Conservation (phyloP, 768 basidiomycete species). For the Rhizopogon roseolus region DNA sequence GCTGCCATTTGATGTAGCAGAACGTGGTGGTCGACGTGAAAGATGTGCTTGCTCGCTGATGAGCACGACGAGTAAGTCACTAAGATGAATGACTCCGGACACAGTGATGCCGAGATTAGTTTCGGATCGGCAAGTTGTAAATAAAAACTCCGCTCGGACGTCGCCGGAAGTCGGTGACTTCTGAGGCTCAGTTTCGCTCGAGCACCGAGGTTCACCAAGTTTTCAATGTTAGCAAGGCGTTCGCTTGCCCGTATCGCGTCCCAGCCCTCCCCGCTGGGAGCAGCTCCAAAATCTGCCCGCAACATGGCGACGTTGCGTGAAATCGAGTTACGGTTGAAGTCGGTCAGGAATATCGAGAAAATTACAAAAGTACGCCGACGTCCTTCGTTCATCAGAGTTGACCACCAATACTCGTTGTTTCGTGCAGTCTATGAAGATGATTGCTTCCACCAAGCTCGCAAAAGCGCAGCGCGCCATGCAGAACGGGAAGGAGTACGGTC, state of each 20-base stretch:
- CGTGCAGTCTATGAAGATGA: constrained; percentile 94
- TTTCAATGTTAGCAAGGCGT: constrained; percentile 46
- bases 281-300: constrained; percentile 48
- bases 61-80: constrained; percentile 8
- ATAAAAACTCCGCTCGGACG: constrained; percentile 23
- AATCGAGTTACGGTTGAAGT: constrained; percentile 94
- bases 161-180: constrained; percentile 32
- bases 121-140: constrained; percentile 18
- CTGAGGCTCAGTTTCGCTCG: constrained; percentile 11
- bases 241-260: constrained; percentile 38
- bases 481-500: constrained; percentile 87
- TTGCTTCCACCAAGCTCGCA: constrained; percentile 94
- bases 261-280: constrained; percentile 35
- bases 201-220: constrained; percentile 7
- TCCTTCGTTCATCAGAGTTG: constrained; percentile 8
- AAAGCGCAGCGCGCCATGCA: constrained; percentile 94
- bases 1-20: constrained; percentile 39
- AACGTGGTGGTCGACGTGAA: constrained; percentile 10
- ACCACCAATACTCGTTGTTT: constrained; percentile 3
- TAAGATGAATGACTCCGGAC: constrained; percentile 8
- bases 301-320: constrained; percentile 98
- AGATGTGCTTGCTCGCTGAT: constrained; percentile 8
- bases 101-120: constrained; percentile 21
- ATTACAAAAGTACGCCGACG: constrained; percentile 81
- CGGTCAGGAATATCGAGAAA: constrained; percentile 98